phyloP scores from a whole-genome alignment of 768 basidiomycete genomes.

The Lentinula detonsa region DNA sequence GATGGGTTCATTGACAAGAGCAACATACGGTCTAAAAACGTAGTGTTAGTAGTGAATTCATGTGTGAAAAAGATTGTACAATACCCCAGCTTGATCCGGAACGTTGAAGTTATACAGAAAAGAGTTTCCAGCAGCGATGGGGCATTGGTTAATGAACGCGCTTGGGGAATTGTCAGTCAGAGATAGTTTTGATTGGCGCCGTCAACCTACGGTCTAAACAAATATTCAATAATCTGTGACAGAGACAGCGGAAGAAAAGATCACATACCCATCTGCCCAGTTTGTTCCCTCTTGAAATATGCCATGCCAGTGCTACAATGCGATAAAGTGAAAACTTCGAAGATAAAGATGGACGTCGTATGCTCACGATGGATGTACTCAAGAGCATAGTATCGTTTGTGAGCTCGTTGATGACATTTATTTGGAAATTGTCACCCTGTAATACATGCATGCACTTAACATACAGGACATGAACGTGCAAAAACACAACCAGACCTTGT shows the following conservation, averaged over 20 bases:
- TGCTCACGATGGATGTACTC: constrained; percentile 30
- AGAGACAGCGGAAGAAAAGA: background rate
- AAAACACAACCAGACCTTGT: background rate
- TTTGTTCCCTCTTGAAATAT: constrained; percentile 13
- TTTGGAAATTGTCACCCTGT: constrained; percentile 28
- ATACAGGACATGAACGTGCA: background rate
- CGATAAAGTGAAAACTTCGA: background rate
- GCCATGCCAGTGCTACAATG: constrained; percentile 17
- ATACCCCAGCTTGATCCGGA: constrained; percentile 19
- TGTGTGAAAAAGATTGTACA: background rate
- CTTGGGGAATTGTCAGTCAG: background rate
- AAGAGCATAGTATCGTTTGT: constrained; percentile 28
- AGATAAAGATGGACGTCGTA: background rate
- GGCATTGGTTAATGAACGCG: constrained; percentile 21
- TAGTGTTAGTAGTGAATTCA: background rate
- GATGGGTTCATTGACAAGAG: background rate
- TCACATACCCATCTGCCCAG: constrained; percentile 10
- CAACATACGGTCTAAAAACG: background rate
- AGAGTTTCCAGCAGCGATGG: constrained; percentile 19
- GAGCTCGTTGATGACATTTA: constrained; percentile 33
- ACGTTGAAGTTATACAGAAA: constrained; percentile 23
- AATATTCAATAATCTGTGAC: background rate
- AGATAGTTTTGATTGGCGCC: background rate
- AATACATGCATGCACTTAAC: background rate
- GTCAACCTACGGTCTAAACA: background rate